Base-by-base conservation (phyloP, 164 flowering plant genomes). In the Hamamelis virginiana region DNA sequence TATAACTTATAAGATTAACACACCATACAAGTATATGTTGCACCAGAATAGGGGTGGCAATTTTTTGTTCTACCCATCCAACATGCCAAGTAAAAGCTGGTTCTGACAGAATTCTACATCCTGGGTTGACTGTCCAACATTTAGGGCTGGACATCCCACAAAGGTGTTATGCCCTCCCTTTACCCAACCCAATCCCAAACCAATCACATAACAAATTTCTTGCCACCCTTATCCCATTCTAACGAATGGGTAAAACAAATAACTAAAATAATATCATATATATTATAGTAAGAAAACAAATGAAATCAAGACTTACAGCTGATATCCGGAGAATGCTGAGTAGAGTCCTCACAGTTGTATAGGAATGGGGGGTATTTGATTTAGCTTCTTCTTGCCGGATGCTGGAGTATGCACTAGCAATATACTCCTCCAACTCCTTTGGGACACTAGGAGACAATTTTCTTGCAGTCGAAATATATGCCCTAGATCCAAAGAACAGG, bases 301-400 rank as follows among this genome's bases (percentile, higher is more conserved):
- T 22, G 15, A 25, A 15, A 67, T 18, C 16, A 43, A 51, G 23
- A 85, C 95, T 86, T 81, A 96, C 98, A 70, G 96, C 82, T 76
- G 99, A 91, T 80, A 96, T 85, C 51, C 99, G 89, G 9, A 96
- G 92, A 78, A 96, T 96, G 81, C 99, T 96, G 69, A 96, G 98
- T 45, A 96, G 86, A 59, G 98, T 96, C 80, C 98, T 80, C 45
- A 91, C 84, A 3, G 99, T 96, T 21, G 99, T 96, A 67, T 96
- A 96, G 18, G 99, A 90, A 78, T 91, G 98, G 8, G 99, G 98
- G 26, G 87, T 62, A 76, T 74, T 88, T 51, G 98, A 82, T 82
- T 86, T 90, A 46, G 98, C 97, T 83, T 96, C 99, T 45, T 96
- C 99, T 81, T 93, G 99, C 50, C 99, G 81, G 69, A 96, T 91